Evolutionary conservation across 2,329 filamentous ascomycete species (phyloP), one percentile per base, ranked within the genome.

Genomic region (Diaporthe ilicicola): DNA sequence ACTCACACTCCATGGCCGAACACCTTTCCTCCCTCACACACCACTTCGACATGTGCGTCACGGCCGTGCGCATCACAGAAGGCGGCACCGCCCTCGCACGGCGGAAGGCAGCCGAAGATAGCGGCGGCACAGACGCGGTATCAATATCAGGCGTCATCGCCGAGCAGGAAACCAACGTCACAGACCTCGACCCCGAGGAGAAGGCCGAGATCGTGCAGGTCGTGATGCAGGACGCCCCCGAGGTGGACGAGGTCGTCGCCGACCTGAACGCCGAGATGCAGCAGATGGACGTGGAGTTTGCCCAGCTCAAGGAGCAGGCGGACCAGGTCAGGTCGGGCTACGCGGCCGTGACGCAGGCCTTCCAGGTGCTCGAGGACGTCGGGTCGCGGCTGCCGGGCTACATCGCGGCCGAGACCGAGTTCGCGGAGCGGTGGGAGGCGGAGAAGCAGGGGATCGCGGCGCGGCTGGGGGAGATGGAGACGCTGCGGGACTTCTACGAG

Each of bases 31-130:
- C 92, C 0, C 84, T 98, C 4, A 94, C 94, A 9, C 89, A 88
- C 32, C 95, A 98, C 81, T 98, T 97, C 79, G 95, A 98, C 80
- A 89, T 97, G 74, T 98, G 95, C 80, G 93, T 97, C 17, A 95
- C 92, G 1, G 95, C 95, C 0, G 92, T 98, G 53, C 93, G 94
- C 72, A 94, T 95, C 64, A 98, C 73, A 70, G 70, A 76, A 73
- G 51, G 73, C 54, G 71, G 75, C 68, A 69, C 74, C 69, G 67
- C 75, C 71, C 67, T 75, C 67, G 65, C 75, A 56, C 89, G 91
- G 13, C 87, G 89, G 64, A 92, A 90, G 74, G 92, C 90, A 0
- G 91, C 91, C 53, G 91, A 93, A 74, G 87, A 87, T 37, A 88
- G 79, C 77, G 86, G 79, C 76, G 76, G 73, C 39, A 74, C 79